phyloP scores from a whole-genome alignment of 768 basidiomycete genomes.

The Cystofilobasidium bisporidii region DNA sequence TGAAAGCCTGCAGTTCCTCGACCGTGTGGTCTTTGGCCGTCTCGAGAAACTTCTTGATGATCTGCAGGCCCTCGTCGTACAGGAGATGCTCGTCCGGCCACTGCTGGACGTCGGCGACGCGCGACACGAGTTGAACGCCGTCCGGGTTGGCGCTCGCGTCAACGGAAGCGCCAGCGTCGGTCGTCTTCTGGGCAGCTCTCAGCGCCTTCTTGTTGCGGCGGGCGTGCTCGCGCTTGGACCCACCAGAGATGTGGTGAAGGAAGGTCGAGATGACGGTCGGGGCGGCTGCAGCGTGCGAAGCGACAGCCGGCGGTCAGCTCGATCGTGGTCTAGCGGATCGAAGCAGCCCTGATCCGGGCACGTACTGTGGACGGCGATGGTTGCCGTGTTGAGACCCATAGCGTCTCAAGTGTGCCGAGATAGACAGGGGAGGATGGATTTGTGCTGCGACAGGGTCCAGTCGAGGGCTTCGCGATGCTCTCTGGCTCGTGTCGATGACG shows the following conservation, averaged over 20 bases:
- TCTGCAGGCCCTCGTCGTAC: constrained; percentile 15
- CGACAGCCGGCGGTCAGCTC: neutral
- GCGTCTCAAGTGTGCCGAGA: no score
- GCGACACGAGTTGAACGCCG: neutral
- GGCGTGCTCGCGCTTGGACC: neutral
- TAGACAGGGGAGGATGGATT: no score
- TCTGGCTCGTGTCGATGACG: no score
- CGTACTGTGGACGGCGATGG: constrained; percentile 1
- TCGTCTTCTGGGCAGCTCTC: neutral
- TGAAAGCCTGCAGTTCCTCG: constrained; percentile 25
- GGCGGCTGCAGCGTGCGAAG: neutral
- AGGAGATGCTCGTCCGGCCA: neutral
- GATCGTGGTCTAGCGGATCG: neutral
- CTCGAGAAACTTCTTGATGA: constrained; percentile 8
- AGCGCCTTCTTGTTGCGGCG: neutral
- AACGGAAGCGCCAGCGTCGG: neutral
- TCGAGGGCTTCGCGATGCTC: no score
- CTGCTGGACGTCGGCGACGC: neutral
- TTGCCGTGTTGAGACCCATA: constrained; percentile 2
- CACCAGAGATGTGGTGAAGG: neutral
- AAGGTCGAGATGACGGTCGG: neutral
- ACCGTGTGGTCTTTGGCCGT: constrained; percentile 12
- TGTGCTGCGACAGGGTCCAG: no score
- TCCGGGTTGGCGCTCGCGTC: neutral
- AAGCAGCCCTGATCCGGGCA: neutral